A percentile compares a stretch with the other conserved stretches of the same genome.
phyloP scores from a whole-genome alignment of 176 grass and related monocot genomes.

The Elymus sibiricus region DNA sequence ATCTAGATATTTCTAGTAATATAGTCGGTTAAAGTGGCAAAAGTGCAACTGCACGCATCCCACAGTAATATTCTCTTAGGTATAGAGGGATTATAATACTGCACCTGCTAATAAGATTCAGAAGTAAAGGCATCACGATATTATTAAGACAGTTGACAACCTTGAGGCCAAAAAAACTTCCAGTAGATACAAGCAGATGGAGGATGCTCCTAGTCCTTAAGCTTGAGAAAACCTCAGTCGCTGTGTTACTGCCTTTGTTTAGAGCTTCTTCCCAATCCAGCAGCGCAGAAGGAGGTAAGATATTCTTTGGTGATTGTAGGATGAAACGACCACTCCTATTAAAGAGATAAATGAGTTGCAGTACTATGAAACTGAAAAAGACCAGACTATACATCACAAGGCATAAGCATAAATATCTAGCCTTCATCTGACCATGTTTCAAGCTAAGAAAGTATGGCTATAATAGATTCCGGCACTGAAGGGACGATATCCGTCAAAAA shows the following conservation, averaged over 20 bases:
- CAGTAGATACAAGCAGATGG: constrained; percentile 72
- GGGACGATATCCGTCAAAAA: not conserved
- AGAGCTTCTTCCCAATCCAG: constrained; percentile 72
- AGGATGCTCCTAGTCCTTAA: constrained; percentile 95
- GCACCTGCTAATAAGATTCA: not conserved
- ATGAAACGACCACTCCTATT: constrained; percentile 76
- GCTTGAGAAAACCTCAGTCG: constrained; percentile 68
- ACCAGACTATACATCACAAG: not conserved
- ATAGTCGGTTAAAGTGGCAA: not conserved
- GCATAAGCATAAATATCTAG: constrained; percentile 8
- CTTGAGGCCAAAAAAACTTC: constrained; percentile 87
- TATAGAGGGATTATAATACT: not conserved
- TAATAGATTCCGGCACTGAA: constrained; percentile 1
- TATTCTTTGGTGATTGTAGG: constrained; percentile 85
- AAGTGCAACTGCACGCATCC: not conserved
- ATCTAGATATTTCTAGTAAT: constrained; percentile 8
- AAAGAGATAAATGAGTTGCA: constrained; percentile 27
- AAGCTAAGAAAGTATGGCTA: constrained; percentile 1
- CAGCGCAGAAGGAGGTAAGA: constrained; percentile 51
- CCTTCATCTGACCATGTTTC: not conserved
- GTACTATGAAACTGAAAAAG: constrained; percentile 11
- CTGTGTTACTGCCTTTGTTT: constrained; percentile 60
- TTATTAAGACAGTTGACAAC: constrained; percentile 36
- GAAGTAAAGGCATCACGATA: constrained; percentile 5
- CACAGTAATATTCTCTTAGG: not conserved